A percentile compares a stretch with the other conserved stretches of the same genome.
Conservation (phyloP, 345 rosid genomes). For the Heritiera fomes region DNA sequence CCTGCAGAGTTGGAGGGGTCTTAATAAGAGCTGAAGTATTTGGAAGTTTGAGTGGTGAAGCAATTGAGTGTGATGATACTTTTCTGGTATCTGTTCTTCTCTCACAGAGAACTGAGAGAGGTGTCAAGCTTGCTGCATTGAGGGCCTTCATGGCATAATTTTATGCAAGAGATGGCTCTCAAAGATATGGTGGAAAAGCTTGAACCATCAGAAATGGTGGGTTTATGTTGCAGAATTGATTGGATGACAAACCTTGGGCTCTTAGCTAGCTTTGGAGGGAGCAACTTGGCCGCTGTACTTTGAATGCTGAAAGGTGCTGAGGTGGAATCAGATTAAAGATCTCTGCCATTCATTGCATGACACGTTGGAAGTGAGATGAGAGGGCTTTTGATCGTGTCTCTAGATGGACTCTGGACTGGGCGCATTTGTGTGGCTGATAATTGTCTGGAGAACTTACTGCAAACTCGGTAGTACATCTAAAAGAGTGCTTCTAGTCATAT, state of each 20-base stretch:
- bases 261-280: slow-evolving; percentile 23
- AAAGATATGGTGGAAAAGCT: slow-evolving; percentile 27
- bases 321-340: slow-evolving; percentile 43
- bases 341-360: slow-evolving; percentile 39
- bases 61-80: slow-evolving; percentile 33
- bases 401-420: not conserved
- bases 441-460: not conserved
- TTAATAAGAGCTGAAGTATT: slow-evolving; percentile 28
- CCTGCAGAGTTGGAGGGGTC: slow-evolving; percentile 33
- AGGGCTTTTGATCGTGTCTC: slow-evolving; percentile 25
- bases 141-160: slow-evolving; percentile 83
- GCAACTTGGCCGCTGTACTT: slow-evolving; percentile 30
- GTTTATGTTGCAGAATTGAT: slow-evolving; percentile 11
- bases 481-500: no score
- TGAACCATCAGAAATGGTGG: slow-evolving; percentile 33
- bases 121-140: slow-evolving; percentile 65
- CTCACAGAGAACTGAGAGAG: slow-evolving; percentile 58
- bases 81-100: slow-evolving; percentile 60
- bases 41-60: slow-evolving; percentile 40
- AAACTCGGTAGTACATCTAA: slow-evolving; percentile 8
- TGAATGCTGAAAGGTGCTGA: slow-evolving; percentile 36
- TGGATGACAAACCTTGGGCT: slow-evolving; percentile 28
- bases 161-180: slow-evolving; percentile 20
- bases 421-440: slow-evolving; percentile 53
- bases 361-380: slow-evolving; percentile 57